Evolutionary conservation across 192 early-diverging fungal species (phyloP).

Genomic region (Backusella westeae): DNA sequence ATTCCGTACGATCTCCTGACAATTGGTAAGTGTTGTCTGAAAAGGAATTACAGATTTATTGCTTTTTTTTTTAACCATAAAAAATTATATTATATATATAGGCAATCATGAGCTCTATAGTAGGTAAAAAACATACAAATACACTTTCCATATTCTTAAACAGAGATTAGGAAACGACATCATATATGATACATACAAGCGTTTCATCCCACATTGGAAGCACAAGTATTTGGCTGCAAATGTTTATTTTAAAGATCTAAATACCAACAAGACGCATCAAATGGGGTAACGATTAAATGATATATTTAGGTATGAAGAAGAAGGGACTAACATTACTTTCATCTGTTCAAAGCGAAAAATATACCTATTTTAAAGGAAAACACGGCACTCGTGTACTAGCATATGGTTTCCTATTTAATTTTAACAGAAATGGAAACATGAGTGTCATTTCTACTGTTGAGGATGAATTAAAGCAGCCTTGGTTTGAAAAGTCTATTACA

Average conservation of each 20-base stretch:
- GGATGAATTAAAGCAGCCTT: slow-evolving; percentile 43
- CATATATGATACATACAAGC: slow-evolving; percentile 16
- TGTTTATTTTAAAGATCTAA: slow-evolving; percentile 30
- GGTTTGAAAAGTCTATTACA: slow-evolving; percentile 51
- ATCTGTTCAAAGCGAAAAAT: slow-evolving; percentile 14
- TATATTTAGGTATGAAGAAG: neutral
- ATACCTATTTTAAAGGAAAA: slow-evolving; percentile 34
- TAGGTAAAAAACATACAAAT: neutral
- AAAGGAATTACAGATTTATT: neutral
- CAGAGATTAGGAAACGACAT: slow-evolving; percentile 26
- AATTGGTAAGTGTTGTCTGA: slow-evolving; percentile 17
- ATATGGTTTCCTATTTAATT: slow-evolving; percentile 52
- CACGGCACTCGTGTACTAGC: slow-evolving; percentile 48
- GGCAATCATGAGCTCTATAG: slow-evolving; percentile 43
- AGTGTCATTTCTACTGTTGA: slow-evolving; percentile 38
- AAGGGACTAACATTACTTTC: neutral
- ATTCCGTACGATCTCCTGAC: slow-evolving; percentile 40
- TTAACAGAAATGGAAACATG: slow-evolving; percentile 34
- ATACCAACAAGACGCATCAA: slow-evolving; percentile 42
- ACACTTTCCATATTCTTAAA: neutral
- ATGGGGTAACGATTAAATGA: slow-evolving; percentile 26
- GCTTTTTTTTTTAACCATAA: neutral
- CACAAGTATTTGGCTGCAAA: slow-evolving; percentile 33
- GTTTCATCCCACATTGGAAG: slow-evolving; percentile 34
- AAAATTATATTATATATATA: neutral